These are phyloP conservation scores for Ampelomyces quisqualis DNA, from an alignment of 2,329 filamentous ascomycete genomes.

Conservation along the genomic window DNA sequence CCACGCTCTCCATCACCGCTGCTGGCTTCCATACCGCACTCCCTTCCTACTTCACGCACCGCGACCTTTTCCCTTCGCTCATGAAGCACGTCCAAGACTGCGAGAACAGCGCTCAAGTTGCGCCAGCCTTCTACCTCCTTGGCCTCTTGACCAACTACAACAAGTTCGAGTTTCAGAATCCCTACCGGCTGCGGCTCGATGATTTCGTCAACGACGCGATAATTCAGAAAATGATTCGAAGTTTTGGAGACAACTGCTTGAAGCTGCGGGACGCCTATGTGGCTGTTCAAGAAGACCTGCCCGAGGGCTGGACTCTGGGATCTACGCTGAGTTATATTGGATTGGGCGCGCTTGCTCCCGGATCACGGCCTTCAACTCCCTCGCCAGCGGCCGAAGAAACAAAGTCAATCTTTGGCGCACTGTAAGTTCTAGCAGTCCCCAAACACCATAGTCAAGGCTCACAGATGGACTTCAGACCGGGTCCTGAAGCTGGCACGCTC, in stretches of 20 bases:
- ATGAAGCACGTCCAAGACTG: slow-evolving; percentile 93
- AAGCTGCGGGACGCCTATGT: slow-evolving; percentile 73
- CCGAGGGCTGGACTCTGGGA: slow-evolving; percentile 83
- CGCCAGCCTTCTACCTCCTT: slow-evolving; percentile 77
- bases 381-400: slow-evolving; percentile 75
- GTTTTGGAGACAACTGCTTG: slow-evolving; percentile 71
- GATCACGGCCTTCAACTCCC: slow-evolving; percentile 59
- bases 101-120: slow-evolving; percentile 59
- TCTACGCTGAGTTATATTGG: slow-evolving; percentile 79
- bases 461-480: slow-evolving; percentile 61
- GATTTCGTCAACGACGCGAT: slow-evolving; percentile 92
- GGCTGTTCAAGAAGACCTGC: slow-evolving; percentile 83
- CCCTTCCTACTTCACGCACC: slow-evolving; percentile 90
- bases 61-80: slow-evolving; percentile 88
- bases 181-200: slow-evolving; percentile 85
- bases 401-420: slow-evolving; percentile 74
- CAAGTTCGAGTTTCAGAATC: slow-evolving; percentile 98
- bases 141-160: slow-evolving; percentile 96
- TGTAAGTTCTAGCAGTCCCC: slow-evolving; percentile 57
- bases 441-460: slow-evolving; percentile 4
- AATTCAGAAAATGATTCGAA: slow-evolving; percentile 77
- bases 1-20: slow-evolving; percentile 79
- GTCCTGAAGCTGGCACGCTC: slow-evolving; percentile 74
- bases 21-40: slow-evolving; percentile 96
- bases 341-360: slow-evolving; percentile 71